Evolutionary conservation across 78 protist species (phyloP).

Genomic region (Acrasis kona): DNA sequence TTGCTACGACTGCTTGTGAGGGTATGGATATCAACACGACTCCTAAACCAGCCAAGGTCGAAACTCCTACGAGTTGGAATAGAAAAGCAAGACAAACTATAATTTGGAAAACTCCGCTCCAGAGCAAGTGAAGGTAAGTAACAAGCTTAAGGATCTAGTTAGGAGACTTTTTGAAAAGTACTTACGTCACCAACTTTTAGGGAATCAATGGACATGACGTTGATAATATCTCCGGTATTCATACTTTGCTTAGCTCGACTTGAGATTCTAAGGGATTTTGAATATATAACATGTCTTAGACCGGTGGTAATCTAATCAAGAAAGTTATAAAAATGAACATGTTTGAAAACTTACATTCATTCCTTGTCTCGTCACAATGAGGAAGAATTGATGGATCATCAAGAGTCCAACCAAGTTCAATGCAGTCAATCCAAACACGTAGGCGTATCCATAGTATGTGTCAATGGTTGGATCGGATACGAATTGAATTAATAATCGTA

Average conservation of each 20-base stretch:
- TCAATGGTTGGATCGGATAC: neutral
- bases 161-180: neutral
- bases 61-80: constrained; percentile 23
- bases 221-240: neutral
- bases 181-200: neutral
- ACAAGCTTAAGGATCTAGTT: neutral
- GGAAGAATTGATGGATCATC: neutral
- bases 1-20: constrained; percentile 21
- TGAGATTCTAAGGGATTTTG: neutral
- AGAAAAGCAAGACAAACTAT: constrained; percentile 27
- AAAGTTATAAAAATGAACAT: neutral
- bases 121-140: neutral
- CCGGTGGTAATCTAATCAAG: neutral
- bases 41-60: constrained; percentile 45
- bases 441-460: neutral
- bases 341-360: too few relatives aligned
- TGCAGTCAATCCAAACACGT: neutral
- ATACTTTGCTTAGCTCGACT: neutral
- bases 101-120: constrained; percentile 15
- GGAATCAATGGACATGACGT: neutral
- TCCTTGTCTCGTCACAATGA: neutral
- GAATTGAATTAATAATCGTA: neutral
- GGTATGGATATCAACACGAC: constrained; percentile 45
- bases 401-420: neutral
- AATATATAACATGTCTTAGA: neutral